phyloP scores from a whole-genome alignment of 2,329 filamentous ascomycete species.

The Spiromastix sp. region DNA sequence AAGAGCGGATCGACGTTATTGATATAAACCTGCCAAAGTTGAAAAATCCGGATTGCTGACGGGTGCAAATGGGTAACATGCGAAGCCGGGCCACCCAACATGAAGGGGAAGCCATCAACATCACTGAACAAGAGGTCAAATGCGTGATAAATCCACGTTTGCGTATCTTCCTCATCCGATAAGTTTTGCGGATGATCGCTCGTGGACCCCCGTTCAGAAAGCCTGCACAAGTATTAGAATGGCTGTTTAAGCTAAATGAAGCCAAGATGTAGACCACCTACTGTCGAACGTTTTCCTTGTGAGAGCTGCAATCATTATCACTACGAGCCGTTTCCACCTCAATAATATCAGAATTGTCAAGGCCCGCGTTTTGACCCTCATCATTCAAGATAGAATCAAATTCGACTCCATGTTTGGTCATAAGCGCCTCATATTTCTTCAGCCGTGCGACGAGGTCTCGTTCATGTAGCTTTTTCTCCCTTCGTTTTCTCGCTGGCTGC shows the following conservation, averaged over 20 bases:
- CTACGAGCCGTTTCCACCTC: too few species aligned
- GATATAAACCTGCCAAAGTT: constrained; percentile 64
- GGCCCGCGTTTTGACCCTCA: constrained; percentile 8
- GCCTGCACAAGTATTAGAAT: too few species aligned
- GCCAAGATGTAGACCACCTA: too few species aligned
- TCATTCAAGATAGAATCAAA: constrained; percentile 41
- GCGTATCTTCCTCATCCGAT: constrained; percentile 2
- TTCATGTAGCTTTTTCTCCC: constrained; percentile 60
- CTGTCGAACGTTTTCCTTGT: too few species aligned
- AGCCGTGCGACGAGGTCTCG: constrained; percentile 60
- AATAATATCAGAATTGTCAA: constrained; percentile 16
- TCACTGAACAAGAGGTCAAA: background rate
- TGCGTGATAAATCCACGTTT: background rate
- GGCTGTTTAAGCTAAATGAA: too few species aligned
- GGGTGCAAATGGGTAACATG: constrained; percentile 11
- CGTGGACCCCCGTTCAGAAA: too few species aligned
- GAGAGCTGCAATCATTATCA: too few species aligned
- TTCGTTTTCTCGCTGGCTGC: constrained; percentile 61
- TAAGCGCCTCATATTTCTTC: constrained; percentile 55
- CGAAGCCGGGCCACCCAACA: background rate
- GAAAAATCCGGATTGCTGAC: constrained; percentile 40
- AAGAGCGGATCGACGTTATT: constrained; percentile 64
- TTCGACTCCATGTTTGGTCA: constrained; percentile 55
- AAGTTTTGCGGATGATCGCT: too few species aligned
- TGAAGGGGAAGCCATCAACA: constrained; percentile 3